Conservation (phyloP, 306 rosid species). For the Crotalaria pallida region DNA sequence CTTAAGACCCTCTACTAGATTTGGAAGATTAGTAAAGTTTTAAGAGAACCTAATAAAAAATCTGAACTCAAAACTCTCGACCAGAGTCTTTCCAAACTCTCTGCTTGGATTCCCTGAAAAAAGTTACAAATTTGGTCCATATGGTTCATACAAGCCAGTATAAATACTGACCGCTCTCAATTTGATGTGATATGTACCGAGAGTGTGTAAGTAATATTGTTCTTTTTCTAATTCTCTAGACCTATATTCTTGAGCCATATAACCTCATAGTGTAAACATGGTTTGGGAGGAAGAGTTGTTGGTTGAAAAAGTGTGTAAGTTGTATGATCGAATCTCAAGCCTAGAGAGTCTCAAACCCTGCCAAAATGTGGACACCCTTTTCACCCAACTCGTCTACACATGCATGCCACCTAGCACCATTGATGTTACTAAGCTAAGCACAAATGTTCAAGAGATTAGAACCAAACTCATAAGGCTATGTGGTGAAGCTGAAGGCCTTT, state of each 20-base stretch:
- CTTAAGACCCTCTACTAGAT: no score
- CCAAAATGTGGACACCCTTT: conserved; percentile 77
- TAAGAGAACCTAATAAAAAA: no score
- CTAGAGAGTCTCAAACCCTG: conserved; percentile 73
- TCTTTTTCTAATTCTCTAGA: not conserved
- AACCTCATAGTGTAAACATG: conserved; percentile 73
- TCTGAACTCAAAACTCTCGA: no score
- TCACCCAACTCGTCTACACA: conserved; percentile 67
- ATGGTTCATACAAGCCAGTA: not conserved
- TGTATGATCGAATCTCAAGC: conserved; percentile 54
- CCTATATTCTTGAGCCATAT: not conserved
- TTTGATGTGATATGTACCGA: not conserved
- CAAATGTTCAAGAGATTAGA: conserved; percentile 46
- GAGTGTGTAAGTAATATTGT: not conserved
- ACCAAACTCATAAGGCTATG: conserved; percentile 62
- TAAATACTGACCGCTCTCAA: not conserved
- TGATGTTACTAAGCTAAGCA: conserved; percentile 44
- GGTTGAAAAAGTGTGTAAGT: conserved; percentile 39
- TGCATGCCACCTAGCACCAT: conserved; percentile 72
- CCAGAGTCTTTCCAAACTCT: no score
- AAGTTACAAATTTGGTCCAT: no score
- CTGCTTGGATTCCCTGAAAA: no score
- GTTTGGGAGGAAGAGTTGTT: conserved; percentile 53
- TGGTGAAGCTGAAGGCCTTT: conserved; percentile 62
- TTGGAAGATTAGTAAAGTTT: no score